Base-by-base conservation (phyloP, 2,329 filamentous ascomycete species). In the Fusarium caatingaense region DNA sequence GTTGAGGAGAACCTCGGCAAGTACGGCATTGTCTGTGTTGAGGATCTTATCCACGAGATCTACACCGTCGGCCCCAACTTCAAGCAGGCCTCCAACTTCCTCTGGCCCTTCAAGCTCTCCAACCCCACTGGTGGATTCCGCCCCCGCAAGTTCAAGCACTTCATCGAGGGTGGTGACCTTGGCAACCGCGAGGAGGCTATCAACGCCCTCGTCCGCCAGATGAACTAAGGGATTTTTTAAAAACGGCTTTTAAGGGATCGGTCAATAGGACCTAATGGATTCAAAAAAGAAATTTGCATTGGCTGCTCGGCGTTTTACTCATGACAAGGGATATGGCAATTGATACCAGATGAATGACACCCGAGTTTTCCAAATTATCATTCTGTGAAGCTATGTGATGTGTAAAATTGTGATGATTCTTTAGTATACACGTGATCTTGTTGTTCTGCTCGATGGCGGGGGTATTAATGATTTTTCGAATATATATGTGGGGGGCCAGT, bases 91-190 rank as follows among this genome's bases (percentile, higher is more conserved):
- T 90, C 91, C 87, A 99, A 98, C 92, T 98, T 98, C 91, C 87
- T 98, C 77, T 99, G 96, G 96, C 96, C 96, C 82, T 99, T 99
- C 91, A 98, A 99, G 92, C 92, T 99, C 77, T 94, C 90, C 90
- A 98, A 97, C 91, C 96, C 96, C 81, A 98, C 87, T 78, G 96
- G 96, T 83, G 95, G 96, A 74, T 99, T 98, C 93, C 92, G 92
- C 78, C 85, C 92, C 79, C 89, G 96, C 86, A 99, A 98, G 89
- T 98, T 98, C 91, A 96, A 94, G 89, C 94, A 98, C 88, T 98
- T 93, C 87, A 93, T 98, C 72, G 93, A 98, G 89, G 96, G 95
- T 85, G 96, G 96, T 91, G 96, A 99, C 85, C 87, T 97, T 78
- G 96, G 96, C 83, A 98, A 99, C 91, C 92, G 96, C 76, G 96